These are phyloP conservation scores for Madurella mycetomatis DNA, from an alignment of 2,329 filamentous ascomycete species.

Conservation along the genomic window DNA sequence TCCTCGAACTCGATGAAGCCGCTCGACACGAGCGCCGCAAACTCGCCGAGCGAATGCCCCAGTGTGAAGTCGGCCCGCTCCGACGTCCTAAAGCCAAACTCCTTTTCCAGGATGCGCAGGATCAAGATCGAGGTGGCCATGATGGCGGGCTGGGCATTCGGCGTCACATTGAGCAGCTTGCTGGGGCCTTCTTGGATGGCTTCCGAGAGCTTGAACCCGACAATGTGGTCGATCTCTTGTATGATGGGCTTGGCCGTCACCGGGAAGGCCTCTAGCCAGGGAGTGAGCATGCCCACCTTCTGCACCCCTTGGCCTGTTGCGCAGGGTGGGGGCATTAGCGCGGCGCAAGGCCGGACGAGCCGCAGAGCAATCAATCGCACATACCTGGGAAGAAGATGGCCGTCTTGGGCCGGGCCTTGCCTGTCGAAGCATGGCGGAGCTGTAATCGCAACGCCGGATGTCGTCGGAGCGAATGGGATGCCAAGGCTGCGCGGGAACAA, in stretches of 20 bases:
- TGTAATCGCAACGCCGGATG: conserved; percentile 4
- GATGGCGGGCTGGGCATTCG: conserved; percentile 90
- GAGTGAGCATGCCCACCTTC: conserved; percentile 78
- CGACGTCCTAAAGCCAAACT: conserved; percentile 71
- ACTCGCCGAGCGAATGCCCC: conserved; percentile 89
- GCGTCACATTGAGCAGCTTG: conserved; percentile 70
- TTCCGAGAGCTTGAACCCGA: conserved; percentile 69
- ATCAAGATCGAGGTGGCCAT: conserved; percentile 93
- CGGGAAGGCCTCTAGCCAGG: conserved; percentile 86
- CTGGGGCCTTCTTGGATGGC: conserved; percentile 79
- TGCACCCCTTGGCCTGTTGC: conserved; percentile 77
- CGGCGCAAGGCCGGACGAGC: background rate
- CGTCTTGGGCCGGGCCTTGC: conserved; percentile 37
- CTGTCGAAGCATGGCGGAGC: conserved; percentile 20
- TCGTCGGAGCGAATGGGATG: background rate
- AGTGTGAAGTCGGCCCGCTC: conserved; percentile 76
- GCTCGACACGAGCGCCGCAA: conserved; percentile 81
- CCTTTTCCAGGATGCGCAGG: conserved; percentile 76
- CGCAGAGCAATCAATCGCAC: conserved; percentile 14
- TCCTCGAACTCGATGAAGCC: conserved; percentile 75
- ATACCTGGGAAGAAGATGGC: conserved; percentile 59
- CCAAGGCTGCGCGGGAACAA: conserved; percentile 9
- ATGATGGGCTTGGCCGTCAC: conserved; percentile 69
- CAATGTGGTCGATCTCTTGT: conserved; percentile 76
- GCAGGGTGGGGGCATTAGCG: conserved; percentile 2